phyloP scores from a whole-genome alignment of 2,329 filamentous ascomycete species.

The Aspergillus bombycis region DNA sequence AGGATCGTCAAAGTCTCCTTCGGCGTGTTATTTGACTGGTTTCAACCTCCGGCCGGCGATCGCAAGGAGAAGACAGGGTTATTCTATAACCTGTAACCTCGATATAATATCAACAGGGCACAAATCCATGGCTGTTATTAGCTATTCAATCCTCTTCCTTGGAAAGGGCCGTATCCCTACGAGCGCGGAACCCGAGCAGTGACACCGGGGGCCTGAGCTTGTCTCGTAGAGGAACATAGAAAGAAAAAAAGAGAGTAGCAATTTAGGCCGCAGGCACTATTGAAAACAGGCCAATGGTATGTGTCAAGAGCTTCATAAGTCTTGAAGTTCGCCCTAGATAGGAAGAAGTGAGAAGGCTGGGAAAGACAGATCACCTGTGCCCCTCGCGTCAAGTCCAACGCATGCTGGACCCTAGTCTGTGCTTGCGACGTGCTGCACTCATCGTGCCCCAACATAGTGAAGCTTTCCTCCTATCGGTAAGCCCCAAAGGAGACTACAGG shows the following conservation, averaged over 20 bases:
- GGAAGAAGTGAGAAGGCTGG: background rate
- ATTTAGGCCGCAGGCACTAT: background rate
- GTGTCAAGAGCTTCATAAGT: background rate
- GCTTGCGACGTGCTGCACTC: constrained; percentile 9
- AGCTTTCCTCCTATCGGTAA: constrained; percentile 12
- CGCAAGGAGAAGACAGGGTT: background rate
- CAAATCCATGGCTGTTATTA: background rate
- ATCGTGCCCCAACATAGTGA: constrained; percentile 11
- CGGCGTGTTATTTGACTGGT: background rate
- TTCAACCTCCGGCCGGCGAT: background rate
- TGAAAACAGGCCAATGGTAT: background rate
- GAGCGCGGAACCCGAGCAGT: background rate
- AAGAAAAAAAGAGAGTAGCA: background rate
- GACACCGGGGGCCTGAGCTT: background rate
- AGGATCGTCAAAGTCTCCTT: background rate
- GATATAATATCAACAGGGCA: too few species aligned
- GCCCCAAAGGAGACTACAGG: constrained; percentile 5
- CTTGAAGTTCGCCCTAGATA: background rate
- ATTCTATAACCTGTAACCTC: background rate
- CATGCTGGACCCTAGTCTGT: constrained; percentile 1
- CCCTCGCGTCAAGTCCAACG: constrained; percentile 17
- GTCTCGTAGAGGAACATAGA: background rate
- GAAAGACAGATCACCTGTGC: constrained; percentile 18
- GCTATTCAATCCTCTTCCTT: background rate
- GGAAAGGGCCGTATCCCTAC: constrained; percentile 1